Evolutionary conservation across 1,284 basidiomycete species (phyloP), one percentile per base, ranked within the genome.

Genomic region (Fomitopsis schrenkii): DNA sequence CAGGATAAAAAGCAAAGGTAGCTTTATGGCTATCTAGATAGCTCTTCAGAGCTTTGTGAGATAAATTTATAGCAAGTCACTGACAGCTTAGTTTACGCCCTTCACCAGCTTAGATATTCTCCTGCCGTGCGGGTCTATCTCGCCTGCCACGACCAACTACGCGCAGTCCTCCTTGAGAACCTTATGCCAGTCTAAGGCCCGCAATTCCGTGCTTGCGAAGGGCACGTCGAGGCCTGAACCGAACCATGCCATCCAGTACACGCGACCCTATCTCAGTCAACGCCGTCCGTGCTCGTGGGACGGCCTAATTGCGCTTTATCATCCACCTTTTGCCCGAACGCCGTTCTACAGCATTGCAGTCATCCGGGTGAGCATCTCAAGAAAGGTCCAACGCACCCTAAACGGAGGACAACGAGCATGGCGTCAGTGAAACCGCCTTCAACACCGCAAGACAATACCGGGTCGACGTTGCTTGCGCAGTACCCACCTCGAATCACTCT

Each of bases 401-500:
- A 4, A 17, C 12, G 48, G 4, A 30, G 28, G 28, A 50, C 14
- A 15, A n/a, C 26, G 36, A 57, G 14, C 60, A 73, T 72, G 71
- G 64, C 74, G 26, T 62, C 71, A 56, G 5, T 35, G 33, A 76
- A 71, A 61, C 61, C 67, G 10, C 62, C 66, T 41, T 56, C 61
- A n/a, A 40, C 62, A 15, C 63, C 69, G 5, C 68, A 73, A 58
- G 75, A 75, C 59, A 74, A 68, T 63, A 73, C 72, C 19, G 75
- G 72, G n/a, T 67, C 73, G 7, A 64, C 68, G 42, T 65, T 67
- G 3, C 68, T 76, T 30, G 71, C 72, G 44, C 73, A 73, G 57
- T 62, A 63, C 57, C 71, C 75, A 1, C 72, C 75, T 9, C 58
- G 65, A 3, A 69, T 81, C 40, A 72, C 74, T 12, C 66, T 72